These are phyloP conservation scores for Claviceps monticola DNA, from an alignment of 2,329 filamentous ascomycete genomes.

Conservation along the genomic window DNA sequence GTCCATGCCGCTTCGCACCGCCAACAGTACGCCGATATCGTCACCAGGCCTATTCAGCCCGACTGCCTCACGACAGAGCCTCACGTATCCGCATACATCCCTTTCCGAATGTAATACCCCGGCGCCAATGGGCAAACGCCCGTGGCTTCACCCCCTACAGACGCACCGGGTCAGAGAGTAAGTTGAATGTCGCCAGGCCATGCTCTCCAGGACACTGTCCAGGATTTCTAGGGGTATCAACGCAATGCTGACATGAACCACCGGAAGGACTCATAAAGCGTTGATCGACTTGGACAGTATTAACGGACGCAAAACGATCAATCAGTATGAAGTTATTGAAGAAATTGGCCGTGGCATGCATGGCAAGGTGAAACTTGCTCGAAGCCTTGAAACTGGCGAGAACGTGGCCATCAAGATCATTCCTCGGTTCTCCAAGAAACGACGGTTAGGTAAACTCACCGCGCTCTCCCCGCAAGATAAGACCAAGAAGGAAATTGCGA, in stretches of 20 bases:
- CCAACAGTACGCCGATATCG: slow-evolving; percentile 43
- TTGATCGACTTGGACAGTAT: slow-evolving; percentile 79
- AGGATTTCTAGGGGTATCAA: slow-evolving; percentile 2
- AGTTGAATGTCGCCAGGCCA: slow-evolving; percentile 20
- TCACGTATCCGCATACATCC: slow-evolving; percentile 24
- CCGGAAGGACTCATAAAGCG: slow-evolving; percentile 65
- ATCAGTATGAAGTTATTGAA: slow-evolving; percentile 93
- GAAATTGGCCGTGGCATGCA: slow-evolving; percentile 93
- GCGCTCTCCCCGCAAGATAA: slow-evolving; percentile 55
- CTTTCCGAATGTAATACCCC: slow-evolving; percentile 42
- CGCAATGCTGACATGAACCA: too few species aligned
- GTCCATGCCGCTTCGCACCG: slow-evolving; percentile 31
- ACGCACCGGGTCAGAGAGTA: slow-evolving; percentile 65
- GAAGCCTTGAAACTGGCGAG: slow-evolving; percentile 60
- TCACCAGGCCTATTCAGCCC: slow-evolving; percentile 50
- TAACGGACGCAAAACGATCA: slow-evolving; percentile 91
- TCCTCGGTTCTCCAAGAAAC: slow-evolving; percentile 83
- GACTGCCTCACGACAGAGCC: slow-evolving; percentile 26
- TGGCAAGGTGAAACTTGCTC: slow-evolving; percentile 91
- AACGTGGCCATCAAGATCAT: slow-evolving; percentile 98
- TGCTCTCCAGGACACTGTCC: background rate
- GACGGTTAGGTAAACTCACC: slow-evolving; percentile 73
- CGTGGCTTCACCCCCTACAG: slow-evolving; percentile 57
- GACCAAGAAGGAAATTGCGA: slow-evolving; percentile 92
- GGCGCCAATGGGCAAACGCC: slow-evolving; percentile 35